Conservation (phyloP, 2,329 filamentous ascomycete genomes). For the Dactylellina sp. region DNA sequence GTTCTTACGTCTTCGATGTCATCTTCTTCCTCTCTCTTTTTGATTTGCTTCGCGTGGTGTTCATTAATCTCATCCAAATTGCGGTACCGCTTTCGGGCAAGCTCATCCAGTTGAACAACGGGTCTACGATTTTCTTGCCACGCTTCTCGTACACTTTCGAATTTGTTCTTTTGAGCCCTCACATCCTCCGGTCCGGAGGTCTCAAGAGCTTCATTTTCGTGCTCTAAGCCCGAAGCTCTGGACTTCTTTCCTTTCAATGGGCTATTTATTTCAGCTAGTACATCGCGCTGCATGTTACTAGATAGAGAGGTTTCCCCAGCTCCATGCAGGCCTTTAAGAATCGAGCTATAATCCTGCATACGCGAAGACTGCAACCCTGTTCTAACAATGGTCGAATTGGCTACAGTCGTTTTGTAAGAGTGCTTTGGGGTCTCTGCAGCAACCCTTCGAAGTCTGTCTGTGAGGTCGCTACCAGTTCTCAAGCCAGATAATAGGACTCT, state of each 20-base stretch:
- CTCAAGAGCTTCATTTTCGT: too few species aligned
- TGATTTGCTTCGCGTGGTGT: slow-evolving; percentile 1
- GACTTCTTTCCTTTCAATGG: slow-evolving; percentile 3
- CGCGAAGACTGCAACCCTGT: neutral
- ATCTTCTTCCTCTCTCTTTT: neutral
- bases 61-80: neutral
- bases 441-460: slow-evolving; percentile 18
- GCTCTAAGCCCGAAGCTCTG: too few species aligned
- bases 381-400: slow-evolving; percentile 4
- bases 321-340: neutral
- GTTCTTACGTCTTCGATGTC: slow-evolving; percentile 12
- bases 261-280: too few species aligned
- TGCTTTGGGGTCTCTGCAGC: slow-evolving; percentile 13
- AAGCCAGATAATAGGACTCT: slow-evolving; percentile 25
- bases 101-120: neutral
- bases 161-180: too few species aligned
- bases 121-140: too few species aligned
- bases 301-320: too few species aligned
- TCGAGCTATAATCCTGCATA: neutral
- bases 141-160: neutral
- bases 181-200: too few species aligned
- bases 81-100: neutral
- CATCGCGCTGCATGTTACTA: too few species aligned
- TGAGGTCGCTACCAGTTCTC: slow-evolving; percentile 8
- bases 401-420: slow-evolving; percentile 1